Conservation (phyloP, 2,329 filamentous ascomycete species). For the Chaetomium sp. region DNA sequence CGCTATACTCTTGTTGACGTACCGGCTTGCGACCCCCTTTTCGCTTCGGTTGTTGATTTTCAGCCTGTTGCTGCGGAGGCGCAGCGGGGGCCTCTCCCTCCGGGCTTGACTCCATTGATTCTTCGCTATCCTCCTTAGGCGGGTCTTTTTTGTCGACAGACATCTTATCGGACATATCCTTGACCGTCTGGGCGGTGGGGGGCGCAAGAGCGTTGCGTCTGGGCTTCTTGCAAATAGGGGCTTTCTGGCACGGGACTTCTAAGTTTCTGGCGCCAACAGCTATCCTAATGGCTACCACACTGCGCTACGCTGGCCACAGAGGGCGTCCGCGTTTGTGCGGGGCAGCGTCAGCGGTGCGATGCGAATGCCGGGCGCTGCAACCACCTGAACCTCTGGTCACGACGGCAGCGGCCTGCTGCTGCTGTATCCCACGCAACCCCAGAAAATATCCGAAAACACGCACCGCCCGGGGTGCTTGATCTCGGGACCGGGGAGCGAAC, state of each 20-base stretch:
- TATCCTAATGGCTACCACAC: slow-evolving; percentile 20
- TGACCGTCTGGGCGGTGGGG: slow-evolving; percentile 28
- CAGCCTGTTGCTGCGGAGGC: slow-evolving; percentile 47
- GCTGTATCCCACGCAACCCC: slow-evolving; percentile 19
- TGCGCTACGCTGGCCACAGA: slow-evolving; percentile 16
- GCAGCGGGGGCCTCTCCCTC: slow-evolving; percentile 54
- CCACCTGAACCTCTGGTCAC: slow-evolving; percentile 5
- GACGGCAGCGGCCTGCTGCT: slow-evolving; percentile 12
- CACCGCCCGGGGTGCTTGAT: slow-evolving; percentile 32
- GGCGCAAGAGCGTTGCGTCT: background rate
- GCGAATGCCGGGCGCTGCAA: slow-evolving; percentile 18
- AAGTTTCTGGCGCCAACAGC: slow-evolving; percentile 3
- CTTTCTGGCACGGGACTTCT: slow-evolving; percentile 2
- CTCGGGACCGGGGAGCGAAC: slow-evolving; percentile 35
- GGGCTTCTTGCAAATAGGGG: background rate
- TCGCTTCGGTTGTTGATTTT: slow-evolving; percentile 76
- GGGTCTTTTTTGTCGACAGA: slow-evolving; percentile 64
- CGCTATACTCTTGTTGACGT: slow-evolving; percentile 42
- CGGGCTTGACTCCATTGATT: slow-evolving; percentile 62
- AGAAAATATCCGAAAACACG: slow-evolving; percentile 36
- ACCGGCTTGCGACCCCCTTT: slow-evolving; percentile 98
- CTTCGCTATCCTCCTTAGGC: slow-evolving; percentile 61
- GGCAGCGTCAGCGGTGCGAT: slow-evolving; percentile 16
- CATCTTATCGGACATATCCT: slow-evolving; percentile 68
- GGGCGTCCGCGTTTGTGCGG: slow-evolving; percentile 22